Conservation (phyloP, 306 rosid species). For the Begonia masoniana region DNA sequence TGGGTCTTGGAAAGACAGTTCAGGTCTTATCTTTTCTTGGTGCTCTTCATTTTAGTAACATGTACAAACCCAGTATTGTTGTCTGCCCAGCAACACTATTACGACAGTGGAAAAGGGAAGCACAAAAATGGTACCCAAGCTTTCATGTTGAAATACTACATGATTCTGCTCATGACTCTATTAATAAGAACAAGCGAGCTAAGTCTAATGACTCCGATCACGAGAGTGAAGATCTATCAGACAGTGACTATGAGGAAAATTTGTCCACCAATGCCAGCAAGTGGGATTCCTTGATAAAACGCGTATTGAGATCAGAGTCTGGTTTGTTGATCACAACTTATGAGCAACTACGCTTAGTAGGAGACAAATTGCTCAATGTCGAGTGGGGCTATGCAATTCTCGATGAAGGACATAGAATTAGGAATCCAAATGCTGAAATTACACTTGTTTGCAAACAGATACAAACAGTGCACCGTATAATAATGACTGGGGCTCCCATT, state of each 20-base stretch:
- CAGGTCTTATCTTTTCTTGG: constrained; percentile 88
- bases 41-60: constrained; percentile 82
- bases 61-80: constrained; percentile 81
- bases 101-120: constrained; percentile 97
- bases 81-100: constrained; percentile 91
- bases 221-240: constrained; percentile 49
- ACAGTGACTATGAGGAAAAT: constrained; percentile 33
- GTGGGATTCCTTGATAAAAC: constrained; percentile 72
- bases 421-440: constrained; percentile 92
- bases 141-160: constrained; percentile 76
- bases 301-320: constrained; percentile 57
- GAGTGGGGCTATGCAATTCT: constrained; percentile 94
- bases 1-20: constrained; percentile 98
- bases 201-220: constrained; percentile 53
- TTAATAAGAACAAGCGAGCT: constrained; percentile 38
- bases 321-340: constrained; percentile 91
- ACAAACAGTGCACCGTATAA: constrained; percentile 85
- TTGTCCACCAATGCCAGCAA: constrained; percentile 37
- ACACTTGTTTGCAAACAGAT: constrained; percentile 91
- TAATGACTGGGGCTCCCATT: constrained; percentile 98
- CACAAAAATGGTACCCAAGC: constrained; percentile 73
- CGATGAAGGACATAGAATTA: constrained; percentile 91
- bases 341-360: constrained; percentile 85
- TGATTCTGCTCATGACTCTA: constrained; percentile 69
- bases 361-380: constrained; percentile 67